Evolutionary conservation across 495 filamentous ascomycete genomes (phyloP).

Genomic region (Cladorrhinum samala): DNA sequence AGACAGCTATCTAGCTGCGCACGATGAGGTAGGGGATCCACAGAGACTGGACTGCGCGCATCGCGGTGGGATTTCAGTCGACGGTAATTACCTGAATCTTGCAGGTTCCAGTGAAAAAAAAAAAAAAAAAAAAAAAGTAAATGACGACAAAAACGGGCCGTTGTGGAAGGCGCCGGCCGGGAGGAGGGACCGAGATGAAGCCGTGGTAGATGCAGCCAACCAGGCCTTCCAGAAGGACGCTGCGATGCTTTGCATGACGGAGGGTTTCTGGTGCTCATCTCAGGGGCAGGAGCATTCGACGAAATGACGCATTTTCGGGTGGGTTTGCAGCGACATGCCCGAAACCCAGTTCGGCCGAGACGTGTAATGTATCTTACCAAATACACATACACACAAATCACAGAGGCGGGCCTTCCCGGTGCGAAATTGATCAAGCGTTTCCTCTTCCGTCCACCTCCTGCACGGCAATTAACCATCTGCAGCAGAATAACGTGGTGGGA

Average conservation of each 20-base stretch:
- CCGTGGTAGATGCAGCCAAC: slow-evolving; percentile 8
- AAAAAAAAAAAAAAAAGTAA: not conserved
- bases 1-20: slow-evolving; percentile 2
- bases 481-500: too few species aligned
- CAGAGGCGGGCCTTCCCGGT: too few species aligned
- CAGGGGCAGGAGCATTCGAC: too few species aligned
- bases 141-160: not conserved
- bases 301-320: not conserved
- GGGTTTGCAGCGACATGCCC: not conserved
- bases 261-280: too few species aligned
- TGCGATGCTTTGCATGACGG: not conserved
- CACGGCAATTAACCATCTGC: too few species aligned
- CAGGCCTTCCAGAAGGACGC: not conserved
- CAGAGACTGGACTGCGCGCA: too few species aligned
- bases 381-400: too few species aligned
- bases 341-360: not conserved
- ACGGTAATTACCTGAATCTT: not conserved
- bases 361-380: too few species aligned
- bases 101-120: not conserved
- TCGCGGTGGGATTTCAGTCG: too few species aligned
- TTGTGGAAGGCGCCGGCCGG: not conserved
- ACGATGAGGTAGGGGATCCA: too few species aligned
- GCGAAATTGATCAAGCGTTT: too few species aligned
- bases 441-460: too few species aligned
- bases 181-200: slow-evolving; percentile 14